phyloP scores from a whole-genome alignment of 2,329 filamentous ascomycete genomes.

The Boeremia lycopersici region DNA sequence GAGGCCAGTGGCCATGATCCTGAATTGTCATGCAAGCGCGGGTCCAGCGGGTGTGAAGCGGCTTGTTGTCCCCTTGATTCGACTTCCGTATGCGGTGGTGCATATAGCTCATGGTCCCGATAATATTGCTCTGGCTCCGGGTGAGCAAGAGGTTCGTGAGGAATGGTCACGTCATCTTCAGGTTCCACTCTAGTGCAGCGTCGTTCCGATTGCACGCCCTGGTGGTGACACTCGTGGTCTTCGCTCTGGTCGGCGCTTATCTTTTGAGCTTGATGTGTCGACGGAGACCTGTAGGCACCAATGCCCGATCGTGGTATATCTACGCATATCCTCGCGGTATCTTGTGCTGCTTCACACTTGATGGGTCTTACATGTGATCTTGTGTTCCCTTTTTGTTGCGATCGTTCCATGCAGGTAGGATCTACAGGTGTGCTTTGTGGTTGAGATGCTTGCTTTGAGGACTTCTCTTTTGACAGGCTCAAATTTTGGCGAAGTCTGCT shows the following conservation, averaged over 20 bases:
- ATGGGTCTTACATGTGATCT: background rate
- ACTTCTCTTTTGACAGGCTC: background rate
- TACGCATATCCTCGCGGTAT: too few species aligned
- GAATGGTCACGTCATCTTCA: background rate
- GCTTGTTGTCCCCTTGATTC: background rate
- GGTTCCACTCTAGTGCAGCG: background rate
- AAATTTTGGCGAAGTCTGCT: constrained; percentile 31
- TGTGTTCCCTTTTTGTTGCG: background rate
- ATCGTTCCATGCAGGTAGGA: background rate
- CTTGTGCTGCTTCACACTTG: too few species aligned
- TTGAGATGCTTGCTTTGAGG: background rate
- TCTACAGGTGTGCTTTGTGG: background rate
- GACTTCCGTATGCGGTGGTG: background rate
- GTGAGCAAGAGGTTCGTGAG: background rate
- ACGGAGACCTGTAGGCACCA: background rate
- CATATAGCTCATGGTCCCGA: background rate
- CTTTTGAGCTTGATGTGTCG: too few species aligned
- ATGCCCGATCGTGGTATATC: too few species aligned
- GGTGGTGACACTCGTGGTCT: background rate
- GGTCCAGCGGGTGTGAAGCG: too few species aligned
- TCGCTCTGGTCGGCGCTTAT: too few species aligned
- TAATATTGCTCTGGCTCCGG: constrained; percentile 5
- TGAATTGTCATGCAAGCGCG: background rate
- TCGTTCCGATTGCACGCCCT: background rate
- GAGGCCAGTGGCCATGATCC: background rate